Evolutionary conservation across 495 filamentous ascomycete species (phyloP).

Genomic region (Astrothelium macrocarpum): DNA sequence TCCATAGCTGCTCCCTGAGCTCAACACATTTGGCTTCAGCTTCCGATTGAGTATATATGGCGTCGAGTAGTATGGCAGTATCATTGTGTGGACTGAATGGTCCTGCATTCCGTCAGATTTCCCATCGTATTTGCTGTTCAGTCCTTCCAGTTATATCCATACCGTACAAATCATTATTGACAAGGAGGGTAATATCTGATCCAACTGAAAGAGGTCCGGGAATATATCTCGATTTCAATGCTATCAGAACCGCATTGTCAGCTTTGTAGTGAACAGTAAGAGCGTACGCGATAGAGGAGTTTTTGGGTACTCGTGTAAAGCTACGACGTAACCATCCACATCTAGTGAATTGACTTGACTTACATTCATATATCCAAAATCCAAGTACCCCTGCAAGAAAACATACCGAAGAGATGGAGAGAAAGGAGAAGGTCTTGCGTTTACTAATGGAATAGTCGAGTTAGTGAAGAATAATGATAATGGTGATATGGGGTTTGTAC

Average conservation of each 20-base stretch:
- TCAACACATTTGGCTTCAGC: background rate
- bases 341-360: background rate
- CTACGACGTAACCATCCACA: background rate
- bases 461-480: background rate
- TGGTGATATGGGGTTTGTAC: background rate
- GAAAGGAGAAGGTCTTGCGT: background rate
- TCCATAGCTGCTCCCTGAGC: slow-evolving; percentile 39
- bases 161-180: slow-evolving; percentile 1
- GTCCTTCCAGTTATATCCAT: background rate
- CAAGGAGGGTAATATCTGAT: background rate
- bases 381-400: slow-evolving; percentile 4
- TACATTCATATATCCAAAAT: slow-evolving; percentile 4
- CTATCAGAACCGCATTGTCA: background rate
- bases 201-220: background rate
- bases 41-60: background rate
- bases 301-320: background rate
- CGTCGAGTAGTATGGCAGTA: background rate
- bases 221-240: background rate
- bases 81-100: background rate
- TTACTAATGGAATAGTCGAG: background rate
- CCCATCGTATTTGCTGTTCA: background rate
- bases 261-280: background rate
- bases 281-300: background rate
- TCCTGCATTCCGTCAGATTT: background rate
- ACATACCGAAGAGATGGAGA: background rate